Base-by-base conservation (phyloP, 2,329 filamentous ascomycete genomes). In the Fusarium circinatum region DNA sequence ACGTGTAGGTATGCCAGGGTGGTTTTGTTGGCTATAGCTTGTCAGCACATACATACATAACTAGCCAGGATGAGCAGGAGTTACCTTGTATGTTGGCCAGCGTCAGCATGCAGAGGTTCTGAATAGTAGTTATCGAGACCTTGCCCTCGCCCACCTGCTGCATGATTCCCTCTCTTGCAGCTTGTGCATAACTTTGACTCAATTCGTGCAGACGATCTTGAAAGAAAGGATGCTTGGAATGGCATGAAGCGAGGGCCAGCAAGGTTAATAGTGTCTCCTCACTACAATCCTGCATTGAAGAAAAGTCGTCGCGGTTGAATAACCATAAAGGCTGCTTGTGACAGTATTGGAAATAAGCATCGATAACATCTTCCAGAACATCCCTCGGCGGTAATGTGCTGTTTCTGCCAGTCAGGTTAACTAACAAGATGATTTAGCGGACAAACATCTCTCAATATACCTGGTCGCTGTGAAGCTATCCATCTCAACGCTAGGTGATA, bases 21-120 rank as follows among this genome's bases (percentile, higher is more conserved):
- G 8, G 49, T 18, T 14, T 32, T 47, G 24, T 62, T 62, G 26
- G 49, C 59, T 62, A 13, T 8, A 10, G 8, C 12, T 2, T 18
- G n/a, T 30, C 7, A 57, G 39, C 4, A 22, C 1, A 24, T 45
- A 8, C 8, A 2, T 36, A 5, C 0, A 36, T 20, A 0, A n/a
- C 2, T 4, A 14, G 10, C 1, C 9, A 3, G 3, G 3, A 17
- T 3, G 1, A 22, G n/a, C 5, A 9, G 13, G 9, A 22, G 1
- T 38, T 3, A 36, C 59, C 18, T 56, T 62, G 59, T 36, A 62
- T 22, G 6, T 56, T 62, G 5, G 59, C 59, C 4, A 62, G 13
- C 3, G 59, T 14, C 20, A 62, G 12, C 13, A 57, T 45, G 24
- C 59, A 62, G 9, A 62, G 59, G 17, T 26, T 57, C 14, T 62